Evolutionary conservation across 1,284 basidiomycete genomes (phyloP).

Genomic region (Pholiota adiposa): DNA sequence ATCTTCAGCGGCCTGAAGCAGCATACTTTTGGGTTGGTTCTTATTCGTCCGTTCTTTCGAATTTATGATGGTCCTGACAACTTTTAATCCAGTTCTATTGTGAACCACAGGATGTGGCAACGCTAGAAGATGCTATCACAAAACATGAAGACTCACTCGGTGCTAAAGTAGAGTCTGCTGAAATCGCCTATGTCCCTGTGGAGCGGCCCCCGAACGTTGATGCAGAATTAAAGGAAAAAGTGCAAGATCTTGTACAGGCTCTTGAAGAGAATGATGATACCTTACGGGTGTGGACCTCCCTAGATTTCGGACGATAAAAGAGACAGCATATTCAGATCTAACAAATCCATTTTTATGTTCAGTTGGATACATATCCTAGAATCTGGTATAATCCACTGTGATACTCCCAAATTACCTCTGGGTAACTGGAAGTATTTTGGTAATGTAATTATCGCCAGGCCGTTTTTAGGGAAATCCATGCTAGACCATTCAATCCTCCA

Average conservation of each 20-base stretch:
- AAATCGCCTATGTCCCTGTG: constrained; percentile 60
- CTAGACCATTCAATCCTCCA: constrained; percentile 42
- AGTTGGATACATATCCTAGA: background rate
- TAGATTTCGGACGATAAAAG: constrained; percentile 11
- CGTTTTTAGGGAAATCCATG: constrained; percentile 52
- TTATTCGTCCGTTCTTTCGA: background rate
- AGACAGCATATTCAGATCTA: background rate
- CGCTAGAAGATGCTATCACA: constrained; percentile 46
- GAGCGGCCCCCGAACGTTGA: constrained; percentile 40
- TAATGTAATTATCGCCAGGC: constrained; percentile 9
- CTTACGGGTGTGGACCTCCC: constrained; percentile 60
- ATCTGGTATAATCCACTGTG: background rate
- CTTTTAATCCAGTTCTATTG: constrained; percentile 55
- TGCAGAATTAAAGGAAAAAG: constrained; percentile 42
- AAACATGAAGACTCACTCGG: constrained; percentile 25
- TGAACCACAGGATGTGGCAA: constrained; percentile 48
- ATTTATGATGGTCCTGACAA: background rate
- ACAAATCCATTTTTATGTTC: background rate
- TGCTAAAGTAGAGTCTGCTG: constrained; percentile 53
- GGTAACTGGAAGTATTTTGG: background rate
- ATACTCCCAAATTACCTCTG: background rate
- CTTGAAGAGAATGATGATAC: constrained; percentile 69
- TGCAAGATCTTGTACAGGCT: constrained; percentile 54
- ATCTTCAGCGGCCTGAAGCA: constrained; percentile 28
- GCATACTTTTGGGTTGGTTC: constrained; percentile 27